These are phyloP conservation scores for Cymbomonas tetramitiformis DNA, from an alignment of 139 green algal species.

Conservation along the genomic window DNA sequence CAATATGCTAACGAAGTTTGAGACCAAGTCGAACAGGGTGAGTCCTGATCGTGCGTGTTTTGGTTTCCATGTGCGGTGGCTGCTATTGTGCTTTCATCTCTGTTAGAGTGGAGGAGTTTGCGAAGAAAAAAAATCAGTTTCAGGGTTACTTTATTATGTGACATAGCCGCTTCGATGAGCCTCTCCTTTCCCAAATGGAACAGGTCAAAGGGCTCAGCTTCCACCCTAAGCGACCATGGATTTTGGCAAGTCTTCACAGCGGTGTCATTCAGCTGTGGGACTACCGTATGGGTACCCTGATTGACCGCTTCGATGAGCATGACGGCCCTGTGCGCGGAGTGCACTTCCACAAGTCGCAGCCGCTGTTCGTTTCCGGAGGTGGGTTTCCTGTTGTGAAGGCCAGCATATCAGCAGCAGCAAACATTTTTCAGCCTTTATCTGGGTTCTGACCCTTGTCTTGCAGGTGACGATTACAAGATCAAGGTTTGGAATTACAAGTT, in stretches of 20 bases:
- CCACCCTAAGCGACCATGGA: slow-evolving; percentile 96
- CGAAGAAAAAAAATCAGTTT: too few relatives aligned
- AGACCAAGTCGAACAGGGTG: too few relatives aligned
- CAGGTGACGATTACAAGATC: slow-evolving; percentile 93
- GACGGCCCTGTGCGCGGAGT: slow-evolving; percentile 92
- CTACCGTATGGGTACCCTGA: slow-evolving; percentile 97
- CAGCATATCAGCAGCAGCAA: too few relatives aligned
- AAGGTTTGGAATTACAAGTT: slow-evolving; percentile 99
- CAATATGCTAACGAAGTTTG: too few relatives aligned
- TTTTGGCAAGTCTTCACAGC: slow-evolving; percentile 91
- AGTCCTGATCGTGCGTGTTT: too few relatives aligned
- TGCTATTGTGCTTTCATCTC: too few relatives aligned
- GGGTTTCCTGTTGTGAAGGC: not conserved
- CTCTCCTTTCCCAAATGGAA: slow-evolving; percentile 94
- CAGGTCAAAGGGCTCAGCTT: slow-evolving; percentile 94
- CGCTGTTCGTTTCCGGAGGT: slow-evolving; percentile 88
- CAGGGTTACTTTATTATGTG: too few relatives aligned
- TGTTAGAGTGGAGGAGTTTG: too few relatives aligned
- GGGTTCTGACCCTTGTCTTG: not conserved
- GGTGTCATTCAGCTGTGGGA: slow-evolving; percentile 99
- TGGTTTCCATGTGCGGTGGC: too few relatives aligned
- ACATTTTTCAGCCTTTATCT: too few relatives aligned
- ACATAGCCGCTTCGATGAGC: too few relatives aligned
- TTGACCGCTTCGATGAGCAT: slow-evolving; percentile 98
- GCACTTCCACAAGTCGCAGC: slow-evolving; percentile 89